Conservation (phyloP, 495 filamentous ascomycete species). For the Trichoderma parareesei region DNA sequence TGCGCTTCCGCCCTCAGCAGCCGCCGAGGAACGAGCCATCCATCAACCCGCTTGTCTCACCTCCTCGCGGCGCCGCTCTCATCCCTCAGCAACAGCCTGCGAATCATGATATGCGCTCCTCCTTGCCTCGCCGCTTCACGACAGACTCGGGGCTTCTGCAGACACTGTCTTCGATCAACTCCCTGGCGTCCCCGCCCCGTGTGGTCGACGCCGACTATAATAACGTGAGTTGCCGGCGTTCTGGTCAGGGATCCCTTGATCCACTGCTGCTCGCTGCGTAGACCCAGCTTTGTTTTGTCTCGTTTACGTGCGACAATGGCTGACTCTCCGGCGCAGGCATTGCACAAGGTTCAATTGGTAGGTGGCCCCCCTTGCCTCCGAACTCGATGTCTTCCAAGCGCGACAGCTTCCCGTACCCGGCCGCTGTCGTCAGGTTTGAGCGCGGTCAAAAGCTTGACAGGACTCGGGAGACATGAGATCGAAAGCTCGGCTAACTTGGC, state of each 20-base stretch:
- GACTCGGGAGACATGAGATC: neutral
- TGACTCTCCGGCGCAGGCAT: constrained; percentile 33
- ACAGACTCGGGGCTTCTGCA: constrained; percentile 82
- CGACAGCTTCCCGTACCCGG: neutral
- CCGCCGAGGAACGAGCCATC: constrained; percentile 56
- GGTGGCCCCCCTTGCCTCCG: constrained; percentile 15
- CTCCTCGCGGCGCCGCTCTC: constrained; percentile 56
- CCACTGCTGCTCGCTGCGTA: neutral
- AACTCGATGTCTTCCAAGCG: neutral
- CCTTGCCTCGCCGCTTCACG: constrained; percentile 86
- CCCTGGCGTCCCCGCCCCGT: constrained; percentile 7
- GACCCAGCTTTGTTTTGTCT: neutral
- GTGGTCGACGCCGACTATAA: constrained; percentile 12
- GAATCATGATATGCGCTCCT: constrained; percentile 57
- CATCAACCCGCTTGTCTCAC: constrained; percentile 61
- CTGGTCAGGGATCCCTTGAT: neutral
- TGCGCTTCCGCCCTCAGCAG: constrained; percentile 69
- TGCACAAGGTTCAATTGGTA: constrained; percentile 56
- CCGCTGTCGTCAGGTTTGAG: neutral
- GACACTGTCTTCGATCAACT: constrained; percentile 62
- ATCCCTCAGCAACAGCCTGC: constrained; percentile 39
- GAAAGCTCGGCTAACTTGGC: neutral
- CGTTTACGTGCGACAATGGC: constrained; percentile 14
- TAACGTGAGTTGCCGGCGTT: constrained; percentile 18
- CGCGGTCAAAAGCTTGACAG: neutral